These are phyloP conservation scores for Erysimum pusillum DNA, from an alignment of 441 rosid species.

Conservation along the genomic window DNA sequence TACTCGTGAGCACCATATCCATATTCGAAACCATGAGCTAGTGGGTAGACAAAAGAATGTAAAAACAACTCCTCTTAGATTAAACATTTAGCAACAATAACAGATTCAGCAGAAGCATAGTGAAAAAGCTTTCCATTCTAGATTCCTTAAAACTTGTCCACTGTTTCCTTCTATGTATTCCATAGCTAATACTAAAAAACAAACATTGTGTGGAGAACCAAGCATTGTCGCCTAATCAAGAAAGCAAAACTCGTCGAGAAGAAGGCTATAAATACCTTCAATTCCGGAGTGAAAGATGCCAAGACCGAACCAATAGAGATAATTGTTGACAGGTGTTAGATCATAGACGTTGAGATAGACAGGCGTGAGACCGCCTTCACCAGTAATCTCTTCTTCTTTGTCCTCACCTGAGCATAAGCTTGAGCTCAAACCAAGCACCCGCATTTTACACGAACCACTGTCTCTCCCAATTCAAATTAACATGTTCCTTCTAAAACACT, in stretches of 20 bases:
- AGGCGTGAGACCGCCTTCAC: conserved; percentile 35
- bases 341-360: conserved; percentile 87
- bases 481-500: conserved; percentile 33
- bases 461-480: conserved; percentile 27
- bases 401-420: conserved; percentile 43
- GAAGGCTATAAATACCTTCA: conserved; percentile 61
- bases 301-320: conserved; percentile 88
- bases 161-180: background rate
- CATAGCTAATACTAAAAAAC: background rate
- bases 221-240: background rate
- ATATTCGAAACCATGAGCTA: conserved; percentile 90
- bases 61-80: conserved; percentile 7
- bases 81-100: conserved; percentile 9
- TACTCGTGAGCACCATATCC: conserved; percentile 97
- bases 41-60: conserved; percentile 7
- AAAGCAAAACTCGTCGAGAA: conserved; percentile 12
- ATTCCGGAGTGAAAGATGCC: conserved; percentile 97
- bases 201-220: background rate
- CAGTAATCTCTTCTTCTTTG: conserved; percentile 31
- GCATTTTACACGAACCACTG: conserved; percentile 31
- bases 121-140: background rate
- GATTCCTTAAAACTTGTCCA: background rate
- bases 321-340: conserved; percentile 85
- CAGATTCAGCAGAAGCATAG: background rate
- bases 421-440: conserved; percentile 51